These are phyloP conservation scores for Viridothelium virens DNA, from an alignment of 495 filamentous ascomycete genomes.

Conservation along the genomic window DNA sequence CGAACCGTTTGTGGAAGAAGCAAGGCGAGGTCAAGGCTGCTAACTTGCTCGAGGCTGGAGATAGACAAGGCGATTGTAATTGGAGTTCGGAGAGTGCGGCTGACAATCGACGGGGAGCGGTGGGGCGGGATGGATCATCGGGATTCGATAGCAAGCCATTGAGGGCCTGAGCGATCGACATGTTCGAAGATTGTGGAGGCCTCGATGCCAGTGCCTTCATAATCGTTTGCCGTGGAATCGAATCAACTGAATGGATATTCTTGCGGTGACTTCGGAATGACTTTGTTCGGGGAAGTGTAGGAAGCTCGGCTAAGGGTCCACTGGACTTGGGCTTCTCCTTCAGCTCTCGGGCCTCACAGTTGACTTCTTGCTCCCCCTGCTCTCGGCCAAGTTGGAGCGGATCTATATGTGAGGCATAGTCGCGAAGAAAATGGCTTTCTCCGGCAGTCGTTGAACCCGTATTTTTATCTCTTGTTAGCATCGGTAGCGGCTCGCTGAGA, in stretches of 20 bases:
- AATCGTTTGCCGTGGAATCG: slow-evolving; percentile 16
- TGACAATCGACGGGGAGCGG: slow-evolving; percentile 1
- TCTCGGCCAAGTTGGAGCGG: background rate
- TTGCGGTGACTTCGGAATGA: slow-evolving; percentile 8
- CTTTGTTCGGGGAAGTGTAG: background rate
- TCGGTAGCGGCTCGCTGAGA: background rate
- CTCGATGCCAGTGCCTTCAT: slow-evolving; percentile 18
- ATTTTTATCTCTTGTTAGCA: background rate
- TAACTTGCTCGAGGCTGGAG: slow-evolving; percentile 19
- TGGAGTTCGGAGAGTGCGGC: slow-evolving; percentile 13
- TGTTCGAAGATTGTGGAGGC: slow-evolving; percentile 6
- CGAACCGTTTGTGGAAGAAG: slow-evolving; percentile 95
- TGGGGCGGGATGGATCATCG: background rate
- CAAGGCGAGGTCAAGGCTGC: slow-evolving; percentile 76
- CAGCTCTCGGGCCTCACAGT: background rate
- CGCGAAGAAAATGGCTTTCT: slow-evolving; percentile 11
- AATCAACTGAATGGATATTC: slow-evolving; percentile 8
- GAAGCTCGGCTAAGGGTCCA: background rate
- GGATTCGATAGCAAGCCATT: slow-evolving; percentile 9
- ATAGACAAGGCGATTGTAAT: background rate
- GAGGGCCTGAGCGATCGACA: slow-evolving; percentile 8
- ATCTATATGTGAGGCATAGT: slow-evolving; percentile 13
- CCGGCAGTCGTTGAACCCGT: background rate
- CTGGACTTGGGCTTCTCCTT: background rate
- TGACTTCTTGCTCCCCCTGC: background rate